Conservation (phyloP, 2,329 filamentous ascomycete species). For the Colletotrichum spinosum region DNA sequence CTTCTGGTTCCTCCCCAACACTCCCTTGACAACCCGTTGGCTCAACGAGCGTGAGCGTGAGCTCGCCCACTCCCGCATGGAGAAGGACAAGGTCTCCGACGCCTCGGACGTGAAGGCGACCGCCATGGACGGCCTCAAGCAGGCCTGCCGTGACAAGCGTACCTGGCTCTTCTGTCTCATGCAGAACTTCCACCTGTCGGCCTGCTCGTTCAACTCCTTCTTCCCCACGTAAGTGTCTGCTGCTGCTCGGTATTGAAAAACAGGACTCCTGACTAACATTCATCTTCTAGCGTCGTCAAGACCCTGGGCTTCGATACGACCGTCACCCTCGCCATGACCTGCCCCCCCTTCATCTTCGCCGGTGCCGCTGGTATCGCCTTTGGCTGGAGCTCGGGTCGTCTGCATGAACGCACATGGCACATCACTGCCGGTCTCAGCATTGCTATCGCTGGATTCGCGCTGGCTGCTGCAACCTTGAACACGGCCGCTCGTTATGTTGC, state of each 20-base stretch:
- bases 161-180: slow-evolving; percentile 66
- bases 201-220: slow-evolving; percentile 61
- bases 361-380: slow-evolving; percentile 58
- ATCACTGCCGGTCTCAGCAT: slow-evolving; percentile 56
- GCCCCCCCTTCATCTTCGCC: slow-evolving; percentile 63
- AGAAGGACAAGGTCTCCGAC: slow-evolving; percentile 63
- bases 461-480: slow-evolving; percentile 52
- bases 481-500: slow-evolving; percentile 53
- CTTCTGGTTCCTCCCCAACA: slow-evolving; percentile 65
- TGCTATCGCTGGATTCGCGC: slow-evolving; percentile 56
- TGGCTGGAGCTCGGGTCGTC: slow-evolving; percentile 61
- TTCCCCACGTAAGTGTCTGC: slow-evolving; percentile 49
- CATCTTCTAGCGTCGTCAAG: slow-evolving; percentile 52
- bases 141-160: slow-evolving; percentile 61
- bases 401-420: slow-evolving; percentile 62
- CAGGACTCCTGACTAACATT: not conserved
- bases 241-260: not conserved
- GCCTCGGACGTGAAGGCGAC: slow-evolving; percentile 50
- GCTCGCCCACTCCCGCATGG: slow-evolving; percentile 59
- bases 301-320: slow-evolving; percentile 61
- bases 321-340: slow-evolving; percentile 63
- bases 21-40: slow-evolving; percentile 55
- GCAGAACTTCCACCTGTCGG: slow-evolving; percentile 67
- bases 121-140: slow-evolving; percentile 59
- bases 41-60: slow-evolving; percentile 59